phyloP scores from a whole-genome alignment of 2,329 filamentous ascomycete species.

The Tolypocladium ovalisporum region DNA sequence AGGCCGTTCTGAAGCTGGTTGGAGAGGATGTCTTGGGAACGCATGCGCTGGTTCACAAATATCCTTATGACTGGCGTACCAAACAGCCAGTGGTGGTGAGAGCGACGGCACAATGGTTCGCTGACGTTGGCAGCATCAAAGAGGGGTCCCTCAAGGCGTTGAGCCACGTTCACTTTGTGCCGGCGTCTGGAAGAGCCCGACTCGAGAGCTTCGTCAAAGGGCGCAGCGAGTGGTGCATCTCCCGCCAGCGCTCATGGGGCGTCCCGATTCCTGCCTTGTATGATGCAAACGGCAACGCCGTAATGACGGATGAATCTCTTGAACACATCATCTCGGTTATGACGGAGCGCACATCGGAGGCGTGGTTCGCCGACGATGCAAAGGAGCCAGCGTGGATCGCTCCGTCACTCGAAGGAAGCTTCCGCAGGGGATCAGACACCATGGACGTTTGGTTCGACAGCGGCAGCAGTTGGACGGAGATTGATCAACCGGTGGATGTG shows the following conservation, averaged over 20 bases:
- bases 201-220: slow-evolving; percentile 79
- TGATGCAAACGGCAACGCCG: slow-evolving; percentile 56
- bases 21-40: slow-evolving; percentile 53
- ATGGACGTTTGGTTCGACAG: slow-evolving; percentile 99
- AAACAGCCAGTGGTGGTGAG: slow-evolving; percentile 85
- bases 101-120: slow-evolving; percentile 96
- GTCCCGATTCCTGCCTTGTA: slow-evolving; percentile 92
- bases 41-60: slow-evolving; percentile 76
- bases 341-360: slow-evolving; percentile 67
- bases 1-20: slow-evolving; percentile 60
- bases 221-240: slow-evolving; percentile 96
- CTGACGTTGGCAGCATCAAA: slow-evolving; percentile 79
- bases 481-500: slow-evolving; percentile 56
- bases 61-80: slow-evolving; percentile 95
- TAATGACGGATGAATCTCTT: slow-evolving; percentile 71
- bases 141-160: slow-evolving; percentile 59
- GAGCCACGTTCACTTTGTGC: slow-evolving; percentile 65
- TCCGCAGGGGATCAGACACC: slow-evolving; percentile 74
- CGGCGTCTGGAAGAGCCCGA: slow-evolving; percentile 59
- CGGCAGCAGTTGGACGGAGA: slow-evolving; percentile 78
- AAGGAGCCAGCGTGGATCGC: slow-evolving; percentile 73
- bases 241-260: slow-evolving; percentile 89
- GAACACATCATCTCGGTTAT: slow-evolving; percentile 77
- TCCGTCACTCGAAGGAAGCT: slow-evolving; percentile 47
- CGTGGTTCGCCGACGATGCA: slow-evolving; percentile 81